Conservation (phyloP, 768 basidiomycete genomes). For the Lactarius vividus region DNA sequence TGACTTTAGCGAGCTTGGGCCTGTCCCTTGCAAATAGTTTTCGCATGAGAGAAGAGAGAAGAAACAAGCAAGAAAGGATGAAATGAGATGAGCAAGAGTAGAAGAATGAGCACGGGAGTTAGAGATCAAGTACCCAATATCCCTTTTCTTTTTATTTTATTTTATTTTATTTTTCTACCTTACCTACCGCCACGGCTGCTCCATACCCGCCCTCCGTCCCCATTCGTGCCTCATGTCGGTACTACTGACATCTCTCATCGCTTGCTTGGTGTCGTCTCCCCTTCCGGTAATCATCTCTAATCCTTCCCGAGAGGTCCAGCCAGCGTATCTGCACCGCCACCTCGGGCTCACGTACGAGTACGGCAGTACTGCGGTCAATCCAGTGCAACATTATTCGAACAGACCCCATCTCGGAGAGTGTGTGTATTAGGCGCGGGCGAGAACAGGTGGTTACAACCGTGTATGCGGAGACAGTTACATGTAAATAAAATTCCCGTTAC, state of each 20-base stretch:
- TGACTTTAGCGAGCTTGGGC: slow-evolving; percentile 38
- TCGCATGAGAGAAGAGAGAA: slow-evolving; percentile 43
- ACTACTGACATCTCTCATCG: too few species aligned
- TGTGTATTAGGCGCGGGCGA: neutral
- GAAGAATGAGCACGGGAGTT: neutral
- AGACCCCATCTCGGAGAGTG: neutral
- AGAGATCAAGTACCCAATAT: neutral
- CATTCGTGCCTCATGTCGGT: too few species aligned
- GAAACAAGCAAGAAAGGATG: neutral
- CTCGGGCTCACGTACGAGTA: too few species aligned
- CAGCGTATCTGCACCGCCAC: too few species aligned
- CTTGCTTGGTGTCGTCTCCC: too few species aligned
- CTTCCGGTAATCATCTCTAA: too few species aligned
- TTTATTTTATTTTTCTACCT: neutral
- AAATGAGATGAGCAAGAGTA: neutral
- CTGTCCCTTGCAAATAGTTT: slow-evolving; percentile 58
- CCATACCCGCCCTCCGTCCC: too few species aligned
- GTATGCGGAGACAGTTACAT: too few species aligned
- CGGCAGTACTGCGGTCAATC: neutral
- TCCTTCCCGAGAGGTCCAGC: too few species aligned
- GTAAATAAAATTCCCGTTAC: neutral
- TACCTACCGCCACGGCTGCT: neutral
- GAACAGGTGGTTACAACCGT: too few species aligned
- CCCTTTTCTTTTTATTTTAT: neutral
- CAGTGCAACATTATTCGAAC: neutral